Evolutionary conservation across 331 rosid species (phyloP).

Genomic region (Rosa hybrid): DNA sequence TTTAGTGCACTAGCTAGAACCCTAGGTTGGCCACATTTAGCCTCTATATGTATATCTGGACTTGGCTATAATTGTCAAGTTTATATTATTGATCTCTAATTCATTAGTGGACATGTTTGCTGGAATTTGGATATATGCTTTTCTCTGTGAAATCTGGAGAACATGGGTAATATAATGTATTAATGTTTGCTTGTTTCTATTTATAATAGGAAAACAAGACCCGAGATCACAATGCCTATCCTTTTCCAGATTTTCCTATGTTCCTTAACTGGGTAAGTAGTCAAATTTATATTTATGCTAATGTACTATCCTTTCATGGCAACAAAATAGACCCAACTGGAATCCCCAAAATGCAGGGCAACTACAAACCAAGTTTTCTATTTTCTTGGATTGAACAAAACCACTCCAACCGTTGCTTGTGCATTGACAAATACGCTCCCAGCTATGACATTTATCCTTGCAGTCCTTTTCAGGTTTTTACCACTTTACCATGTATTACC

Average conservation of each 20-base stretch:
- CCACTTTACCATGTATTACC: not conserved
- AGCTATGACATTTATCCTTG: constrained; percentile 79
- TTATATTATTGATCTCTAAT: not conserved
- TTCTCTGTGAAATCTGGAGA: not conserved
- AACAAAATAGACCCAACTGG: not conserved
- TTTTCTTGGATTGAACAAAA: constrained; percentile 62
- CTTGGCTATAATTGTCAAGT: not conserved
- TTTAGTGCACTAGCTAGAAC: not conserved
- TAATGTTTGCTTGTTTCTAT: not conserved
- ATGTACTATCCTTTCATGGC: not conserved
- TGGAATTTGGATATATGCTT: not conserved
- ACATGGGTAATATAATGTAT: not conserved
- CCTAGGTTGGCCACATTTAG: not conserved
- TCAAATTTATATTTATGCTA: not conserved
- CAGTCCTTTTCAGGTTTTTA: constrained; percentile 62
- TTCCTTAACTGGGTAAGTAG: constrained; percentile 75
- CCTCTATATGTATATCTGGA: not conserved
- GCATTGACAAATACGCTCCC: constrained; percentile 80
- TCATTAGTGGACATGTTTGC: not conserved
- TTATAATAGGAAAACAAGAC: constrained; percentile 52
- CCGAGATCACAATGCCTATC: constrained; percentile 58
- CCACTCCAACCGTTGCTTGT: constrained; percentile 64
- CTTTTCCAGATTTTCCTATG: constrained; percentile 54
- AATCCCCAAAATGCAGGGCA: constrained; percentile 50
- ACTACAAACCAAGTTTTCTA: constrained; percentile 69